Evolutionary conservation across 805 yeast species (phyloP), one percentile per base, ranked within the genome.

Genomic region (Ogataea henricii): DNA sequence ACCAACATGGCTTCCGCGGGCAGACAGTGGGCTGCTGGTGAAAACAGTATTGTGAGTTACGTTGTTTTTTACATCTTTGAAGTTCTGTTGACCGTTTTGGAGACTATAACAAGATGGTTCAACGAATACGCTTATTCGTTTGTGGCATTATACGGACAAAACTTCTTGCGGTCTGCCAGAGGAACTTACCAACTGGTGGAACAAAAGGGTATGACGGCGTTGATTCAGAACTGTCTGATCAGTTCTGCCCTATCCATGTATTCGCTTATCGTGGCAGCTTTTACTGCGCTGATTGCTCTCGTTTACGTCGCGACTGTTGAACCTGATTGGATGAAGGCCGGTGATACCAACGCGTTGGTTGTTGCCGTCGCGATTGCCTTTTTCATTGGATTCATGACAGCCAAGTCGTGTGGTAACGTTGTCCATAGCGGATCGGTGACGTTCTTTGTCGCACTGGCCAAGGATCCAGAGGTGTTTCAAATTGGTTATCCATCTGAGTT

Each of bases 41-140:
- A 53, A n/a, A 46, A 45, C 3, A 45, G 46, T 5, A 6, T 46
- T 6, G 49, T 33, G 6, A 40, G 43, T 13, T 47, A 43, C 45
- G 18, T 49, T 18, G 34, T 30, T 1, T 42, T 46, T 25, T 43
- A 26, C 23, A 21, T 54, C n/a, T 7, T 56, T 14, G 50, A 52
- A 20, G 35, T 43, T 18, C 6, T 53, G n/a, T 17, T 71, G 64
- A n/a, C 74, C 65, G 20, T 73, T 66, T 46, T 55, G 18, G 58
- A 55, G 30, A 57, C 37, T 45, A 58, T 51, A 48, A 84, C 85
- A 8, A 74, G 82, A 49, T 89, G 86, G 71, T 87, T 92, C 72
- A 89, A 91, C 68, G 89, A 86, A 60, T 91, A 91, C 64, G 95
- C 96, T 4, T 88, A 85, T 63, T 84, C 94, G 33, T 87, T 82